Evolutionary conservation across 768 basidiomycete species (phyloP), one percentile per base, ranked within the genome.

Genomic region (Coprinellus micaceus): DNA sequence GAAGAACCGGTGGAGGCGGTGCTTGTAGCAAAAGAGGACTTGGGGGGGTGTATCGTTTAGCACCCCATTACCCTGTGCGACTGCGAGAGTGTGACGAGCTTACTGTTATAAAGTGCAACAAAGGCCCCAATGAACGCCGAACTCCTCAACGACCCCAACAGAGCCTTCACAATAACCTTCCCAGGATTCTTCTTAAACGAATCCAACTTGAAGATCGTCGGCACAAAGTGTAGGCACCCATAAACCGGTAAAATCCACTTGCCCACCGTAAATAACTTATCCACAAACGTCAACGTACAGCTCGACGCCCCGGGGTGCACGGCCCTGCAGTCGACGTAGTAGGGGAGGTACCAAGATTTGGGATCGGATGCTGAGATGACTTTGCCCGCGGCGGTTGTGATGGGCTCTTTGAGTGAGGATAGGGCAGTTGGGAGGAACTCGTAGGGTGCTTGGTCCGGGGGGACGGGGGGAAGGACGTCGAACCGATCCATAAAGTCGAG

Each of bases 71-170:
- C n/a, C n/a, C n/a, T n/a, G n/a, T n/a, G n/a, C n/a, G n/a, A n/a
- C n/a, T n/a, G n/a, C n/a, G n/a, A n/a, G n/a, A n/a, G n/a, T n/a
- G n/a, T n/a, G n/a, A n/a, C n/a, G n/a, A n/a, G n/a, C 25, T 19
- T 5, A 52, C 21, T 45, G 70, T 98, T 93, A 65, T 86, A 96
- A 51, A 91, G 82, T 12, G 85, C 71, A 28, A 98, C 85, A 59
- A 95, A 94, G 15, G 81, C 74, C 1, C 89, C 91, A 22, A 98
- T 70, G 74, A 98, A 98, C 0, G 92, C 84, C 1, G 89, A 91
- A 65, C 91, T 94, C 40, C 94, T 77, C 60, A 84, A 69, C 22
- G 91, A 93, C 7, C 93, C 94, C 66, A 82, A 69, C 0, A 79
- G 74, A 0, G 89, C 84, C 56, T 77, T 82, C 9, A 83, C 65